Evolutionary conservation across 495 filamentous ascomycete species (phyloP).

Genomic region (Xylaria acuta): DNA sequence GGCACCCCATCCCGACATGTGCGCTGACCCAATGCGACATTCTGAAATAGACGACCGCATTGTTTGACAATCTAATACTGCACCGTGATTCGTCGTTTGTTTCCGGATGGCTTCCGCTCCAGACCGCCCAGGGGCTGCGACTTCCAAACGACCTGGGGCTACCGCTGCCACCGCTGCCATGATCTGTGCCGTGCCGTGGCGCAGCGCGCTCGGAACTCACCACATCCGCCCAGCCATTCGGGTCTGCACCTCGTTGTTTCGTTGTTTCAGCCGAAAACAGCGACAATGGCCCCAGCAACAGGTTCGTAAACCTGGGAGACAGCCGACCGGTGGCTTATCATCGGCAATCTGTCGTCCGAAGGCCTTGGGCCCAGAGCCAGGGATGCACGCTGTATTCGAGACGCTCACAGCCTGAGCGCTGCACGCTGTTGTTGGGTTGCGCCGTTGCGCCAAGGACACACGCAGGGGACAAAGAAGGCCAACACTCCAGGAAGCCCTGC

Average conservation of each 20-base stretch:
- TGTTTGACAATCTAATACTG: background rate
- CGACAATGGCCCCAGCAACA: background rate
- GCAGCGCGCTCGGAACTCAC: constrained; percentile 13
- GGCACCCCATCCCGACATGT: background rate
- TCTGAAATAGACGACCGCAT: constrained; percentile 17
- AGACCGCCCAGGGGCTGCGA: background rate
- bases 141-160: background rate
- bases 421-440: constrained; percentile 11
- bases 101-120: constrained; percentile 18
- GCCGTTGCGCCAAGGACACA: constrained; percentile 19
- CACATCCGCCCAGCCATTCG: constrained; percentile 18
- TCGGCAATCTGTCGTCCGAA: constrained; percentile 17
- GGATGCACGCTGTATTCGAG: background rate
- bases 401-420: background rate
- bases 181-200: background rate
- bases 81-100: constrained; percentile 12
- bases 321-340: constrained; percentile 16
- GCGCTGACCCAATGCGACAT: constrained; percentile 1
- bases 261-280: constrained; percentile 13
- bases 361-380: background rate
- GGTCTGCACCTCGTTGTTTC: background rate
- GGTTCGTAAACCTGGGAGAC: background rate
- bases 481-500: background rate
- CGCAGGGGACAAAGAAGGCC: background rate
- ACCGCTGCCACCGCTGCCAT: background rate